Conservation (phyloP, 129 eudicot genomes). For the Artemisia argyi region DNA sequence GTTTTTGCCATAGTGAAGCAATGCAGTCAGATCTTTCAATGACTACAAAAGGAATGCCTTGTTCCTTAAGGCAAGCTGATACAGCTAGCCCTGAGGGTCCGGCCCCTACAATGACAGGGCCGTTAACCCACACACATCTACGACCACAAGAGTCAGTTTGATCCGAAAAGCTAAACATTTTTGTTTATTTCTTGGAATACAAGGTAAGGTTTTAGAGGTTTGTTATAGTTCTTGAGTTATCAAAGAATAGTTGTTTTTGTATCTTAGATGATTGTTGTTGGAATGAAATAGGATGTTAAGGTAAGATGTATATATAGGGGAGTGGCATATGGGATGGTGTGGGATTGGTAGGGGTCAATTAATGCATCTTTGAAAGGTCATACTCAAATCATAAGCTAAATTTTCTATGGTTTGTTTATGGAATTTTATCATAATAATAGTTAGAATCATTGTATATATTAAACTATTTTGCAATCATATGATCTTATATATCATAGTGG, state of each 20-base stretch:
- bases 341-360: conserved; percentile 29
- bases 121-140: conserved; percentile 86
- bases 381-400: conserved; percentile 34
- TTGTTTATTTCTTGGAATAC: conserved; percentile 13
- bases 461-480: conserved; percentile 27
- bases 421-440: conserved; percentile 22
- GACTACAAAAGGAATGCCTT: conserved; percentile 77
- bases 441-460: conserved; percentile 24
- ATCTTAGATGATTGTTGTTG: conserved; percentile 34
- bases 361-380: conserved; percentile 38
- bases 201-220: conserved; percentile 12
- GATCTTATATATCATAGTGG: conserved; percentile 32
- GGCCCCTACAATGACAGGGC: conserved; percentile 82
- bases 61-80: conserved; percentile 76
- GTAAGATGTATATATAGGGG: conserved; percentile 44
- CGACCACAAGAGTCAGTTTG: conserved; percentile 37
- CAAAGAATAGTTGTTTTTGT: conserved; percentile 10
- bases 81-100: conserved; percentile 94
- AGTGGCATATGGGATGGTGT: conserved; percentile 27
- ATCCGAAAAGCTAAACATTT: conserved; percentile 53
- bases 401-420: conserved; percentile 13
- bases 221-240: conserved; percentile 17
- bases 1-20: conserved; percentile 87
- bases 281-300: conserved; percentile 38
- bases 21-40: conserved; percentile 80